Base-by-base conservation (phyloP, 208 protist species). In the Endotrypanum monterogeii region DNA sequence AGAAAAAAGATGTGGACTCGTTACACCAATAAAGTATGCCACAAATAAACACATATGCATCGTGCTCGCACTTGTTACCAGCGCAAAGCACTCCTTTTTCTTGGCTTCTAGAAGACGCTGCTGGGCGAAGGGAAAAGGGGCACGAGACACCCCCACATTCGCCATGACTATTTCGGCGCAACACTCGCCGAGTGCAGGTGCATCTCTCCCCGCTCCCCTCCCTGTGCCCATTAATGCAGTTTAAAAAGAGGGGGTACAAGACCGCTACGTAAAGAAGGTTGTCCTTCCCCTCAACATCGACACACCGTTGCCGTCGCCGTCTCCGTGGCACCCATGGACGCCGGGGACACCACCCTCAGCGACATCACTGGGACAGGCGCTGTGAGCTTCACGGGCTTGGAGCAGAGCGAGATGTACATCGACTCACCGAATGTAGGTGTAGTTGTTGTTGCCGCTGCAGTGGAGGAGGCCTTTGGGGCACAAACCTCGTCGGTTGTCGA, bases 361-460 rank as follows among this genome's bases (percentile, higher is more conserved):
- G 50, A 30, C 50, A 70, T 58, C 66, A 70, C 66, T 32, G 66
- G 66, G 30, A 70, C 18, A 20, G 66, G 66, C 20, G 66, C 32
- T 50, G 32, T n/a, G 46, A 70, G 32, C 66, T 20, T 69, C 63
- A 69, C 63, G 6, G 63, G 63, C 25, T 20, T 32, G 25, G 32
- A 25, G 63, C 63, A 39, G 3, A 69, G 35, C 63, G 63, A 35
- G 25, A 69, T 69, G 41, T 56, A 54, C 25, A 69, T 35, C 2
- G 46, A 7, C 41, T 69, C 63, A 11, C 25, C 63, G 32, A 54
- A 50, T 4, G 23, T 8, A 16, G 66, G n/a, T n/a, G n/a, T n/a
- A n/a, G n/a, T n/a, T n/a, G n/a, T n/a, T n/a, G n/a, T 20, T 18
- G 14, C 25, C 8, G 50, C 32, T 52, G 23, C 50, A 18, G 66